These are phyloP conservation scores for Chrysanthemum seticuspe DNA, from an alignment of 129 eudicot genomes.

Conservation along the genomic window DNA sequence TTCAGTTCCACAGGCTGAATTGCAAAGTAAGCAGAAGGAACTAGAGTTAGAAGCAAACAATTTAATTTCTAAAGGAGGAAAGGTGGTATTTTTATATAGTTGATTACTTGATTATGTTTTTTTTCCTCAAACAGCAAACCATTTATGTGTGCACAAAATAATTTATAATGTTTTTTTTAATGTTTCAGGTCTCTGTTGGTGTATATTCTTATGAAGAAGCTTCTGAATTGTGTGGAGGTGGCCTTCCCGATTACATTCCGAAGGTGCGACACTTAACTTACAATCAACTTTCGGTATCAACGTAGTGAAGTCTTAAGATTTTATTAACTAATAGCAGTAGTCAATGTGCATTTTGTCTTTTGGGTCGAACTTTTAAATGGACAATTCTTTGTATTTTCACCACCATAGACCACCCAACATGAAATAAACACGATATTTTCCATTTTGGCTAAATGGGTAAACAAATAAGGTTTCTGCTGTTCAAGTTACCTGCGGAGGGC, in stretches of 20 bases:
- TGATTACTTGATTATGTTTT: background rate
- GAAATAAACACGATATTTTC: conserved; percentile 1
- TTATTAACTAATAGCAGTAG: no score
- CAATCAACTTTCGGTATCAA: background rate
- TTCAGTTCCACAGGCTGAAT: conserved; percentile 56
- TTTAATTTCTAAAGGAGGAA: conserved; percentile 62
- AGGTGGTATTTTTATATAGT: conserved; percentile 49
- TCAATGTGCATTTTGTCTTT: background rate
- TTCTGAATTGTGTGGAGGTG: conserved; percentile 67
- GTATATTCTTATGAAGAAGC: conserved; percentile 70
- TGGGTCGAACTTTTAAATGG: background rate
- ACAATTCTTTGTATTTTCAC: background rate
- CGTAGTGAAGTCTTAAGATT: background rate
- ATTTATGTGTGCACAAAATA: conserved; percentile 1
- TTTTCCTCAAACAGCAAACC: background rate
- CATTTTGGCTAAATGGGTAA: background rate
- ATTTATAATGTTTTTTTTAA: background rate
- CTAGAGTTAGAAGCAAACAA: conserved; percentile 64
- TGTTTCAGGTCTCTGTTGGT: conserved; percentile 66
- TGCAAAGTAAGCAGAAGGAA: conserved; percentile 61
- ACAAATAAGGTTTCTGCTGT: background rate
- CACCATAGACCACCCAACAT: background rate
- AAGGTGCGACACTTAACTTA: conserved; percentile 42
- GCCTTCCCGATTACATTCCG: conserved; percentile 85
- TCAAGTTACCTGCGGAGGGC: background rate